phyloP scores from a whole-genome alignment of 1,139 yeast species.

The Lodderomyces metapsilosis region DNA sequence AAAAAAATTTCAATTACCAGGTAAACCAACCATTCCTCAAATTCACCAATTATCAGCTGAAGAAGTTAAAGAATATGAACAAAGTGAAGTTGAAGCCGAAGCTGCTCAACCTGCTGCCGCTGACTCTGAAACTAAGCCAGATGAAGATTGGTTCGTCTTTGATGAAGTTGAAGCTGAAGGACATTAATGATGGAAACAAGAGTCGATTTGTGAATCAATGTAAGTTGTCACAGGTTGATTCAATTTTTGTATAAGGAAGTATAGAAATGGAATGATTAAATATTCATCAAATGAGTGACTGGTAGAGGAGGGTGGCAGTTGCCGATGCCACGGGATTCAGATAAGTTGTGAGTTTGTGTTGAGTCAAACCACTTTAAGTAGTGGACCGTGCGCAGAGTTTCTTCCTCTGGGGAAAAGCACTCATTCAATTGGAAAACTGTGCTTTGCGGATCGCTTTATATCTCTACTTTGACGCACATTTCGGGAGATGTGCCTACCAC shows the following conservation, averaged over 20 bases:
- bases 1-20: conserved; percentile 77
- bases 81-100: conserved; percentile 71
- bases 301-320: too few species aligned
- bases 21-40: conserved; percentile 69
- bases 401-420: too few species aligned
- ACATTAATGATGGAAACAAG: conserved; percentile 11
- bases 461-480: too few species aligned
- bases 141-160: conserved; percentile 83
- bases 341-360: too few species aligned
- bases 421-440: too few species aligned
- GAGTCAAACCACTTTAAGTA: too few species aligned
- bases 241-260: background rate
- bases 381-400: too few species aligned
- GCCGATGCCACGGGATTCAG: too few species aligned
- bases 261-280: conserved; percentile 1
- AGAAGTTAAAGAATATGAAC: conserved; percentile 72
- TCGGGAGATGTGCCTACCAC: too few species aligned
- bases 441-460: too few species aligned
- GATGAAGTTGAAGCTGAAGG: conserved; percentile 71
- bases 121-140: conserved; percentile 43
- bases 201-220: too few species aligned
- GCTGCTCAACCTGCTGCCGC: conserved; percentile 33
- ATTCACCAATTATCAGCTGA: conserved; percentile 68
- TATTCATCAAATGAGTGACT: background rate
- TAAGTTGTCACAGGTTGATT: too few species aligned